Evolutionary conservation across 805 yeast genomes (phyloP), one percentile per base, ranked within the genome.

Genomic region (Zygoascus biomembranicola): DNA sequence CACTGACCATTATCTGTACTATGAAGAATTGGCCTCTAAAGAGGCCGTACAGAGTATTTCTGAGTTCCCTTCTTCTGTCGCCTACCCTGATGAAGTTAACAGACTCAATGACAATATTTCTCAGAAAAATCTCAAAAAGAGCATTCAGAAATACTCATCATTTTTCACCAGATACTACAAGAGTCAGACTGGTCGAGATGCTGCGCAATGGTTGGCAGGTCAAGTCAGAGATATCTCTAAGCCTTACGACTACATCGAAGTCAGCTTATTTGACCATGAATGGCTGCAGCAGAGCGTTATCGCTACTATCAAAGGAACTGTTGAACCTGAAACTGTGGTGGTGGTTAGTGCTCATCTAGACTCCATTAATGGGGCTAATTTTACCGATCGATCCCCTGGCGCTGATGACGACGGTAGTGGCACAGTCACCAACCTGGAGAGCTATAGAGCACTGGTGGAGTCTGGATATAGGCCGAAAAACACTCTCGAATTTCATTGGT

Each of bases 401-500:
- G 97, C 96, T 2, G 98, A 90, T 66, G 98, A 90, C 65, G 87
- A 90, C 67, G 95, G 95, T 1, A 81, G 90, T 2, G 98, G 97
- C 9, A 84, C 92, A 3, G 82, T 85, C 2, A 84, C 95, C 2
- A 77, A 80, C 32, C 68, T 89, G 53, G 95, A 90, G 66, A 81
- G 89, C 1, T 76, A 90, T 61, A 76, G 94, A 59, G 68, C 85
- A n/a, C 69, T 88, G 28, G 67, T 78, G 8, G 73, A 69, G 32
- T 58, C 68, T 20, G 71, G 73, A 0, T 76, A 76, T 59, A 61
- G 69, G 53, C 89, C 90, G 10, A 69, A 76, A 44, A 87, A 89
- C 68, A 80, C 95, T 0, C 69, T 90, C 16, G 96, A 92, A 66
- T 90, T 90, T 72, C 98, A 90, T 69, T 92, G 89, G 76, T 90